Conservation (phyloP, 2,329 filamentous ascomycete genomes). For the Ramularia collo-cygni region DNA sequence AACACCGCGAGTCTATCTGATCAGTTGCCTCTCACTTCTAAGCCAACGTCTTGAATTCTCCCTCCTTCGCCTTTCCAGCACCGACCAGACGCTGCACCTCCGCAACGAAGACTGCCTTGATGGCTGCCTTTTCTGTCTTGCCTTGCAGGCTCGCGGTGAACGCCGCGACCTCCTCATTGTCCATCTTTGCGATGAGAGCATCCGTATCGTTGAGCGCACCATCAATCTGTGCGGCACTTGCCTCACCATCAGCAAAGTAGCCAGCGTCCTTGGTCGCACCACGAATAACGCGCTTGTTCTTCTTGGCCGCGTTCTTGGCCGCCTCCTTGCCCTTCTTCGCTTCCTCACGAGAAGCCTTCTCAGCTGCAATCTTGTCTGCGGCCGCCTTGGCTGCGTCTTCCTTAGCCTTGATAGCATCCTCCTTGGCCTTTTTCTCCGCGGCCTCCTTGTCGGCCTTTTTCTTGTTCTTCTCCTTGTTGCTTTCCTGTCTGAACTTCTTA, state of each 20-base stretch:
- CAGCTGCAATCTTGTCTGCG: constrained; percentile 56
- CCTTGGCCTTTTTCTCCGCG: constrained; percentile 76
- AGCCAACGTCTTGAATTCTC: constrained; percentile 60
- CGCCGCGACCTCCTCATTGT: constrained; percentile 80
- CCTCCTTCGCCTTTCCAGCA: constrained; percentile 79
- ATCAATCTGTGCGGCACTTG: constrained; percentile 75
- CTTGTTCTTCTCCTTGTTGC: constrained; percentile 93
- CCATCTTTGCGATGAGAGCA: constrained; percentile 77
- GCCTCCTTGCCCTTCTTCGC: constrained; percentile 97
- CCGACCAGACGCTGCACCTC: constrained; percentile 72
- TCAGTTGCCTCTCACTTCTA: constrained; percentile 6
- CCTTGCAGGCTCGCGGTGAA: constrained; percentile 74
- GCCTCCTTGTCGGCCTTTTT: constrained; percentile 86
- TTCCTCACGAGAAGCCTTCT: constrained; percentile 83
- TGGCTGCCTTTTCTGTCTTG: constrained; percentile 70
- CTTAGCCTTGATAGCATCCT: constrained; percentile 78
- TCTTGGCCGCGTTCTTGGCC: constrained; percentile 97
- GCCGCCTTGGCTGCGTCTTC: constrained; percentile 61
- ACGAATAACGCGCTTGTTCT: constrained; percentile 98
- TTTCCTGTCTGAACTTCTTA: constrained; percentile 91
- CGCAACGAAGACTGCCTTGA: constrained; percentile 74
- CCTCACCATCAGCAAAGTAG: constrained; percentile 72
- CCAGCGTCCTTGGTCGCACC: constrained; percentile 93
- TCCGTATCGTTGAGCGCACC: constrained; percentile 79
- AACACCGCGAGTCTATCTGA: no score